Evolutionary conservation across 176 grass and related monocot genomes (phyloP).

Genomic region (Paspalum vaginatum): DNA sequence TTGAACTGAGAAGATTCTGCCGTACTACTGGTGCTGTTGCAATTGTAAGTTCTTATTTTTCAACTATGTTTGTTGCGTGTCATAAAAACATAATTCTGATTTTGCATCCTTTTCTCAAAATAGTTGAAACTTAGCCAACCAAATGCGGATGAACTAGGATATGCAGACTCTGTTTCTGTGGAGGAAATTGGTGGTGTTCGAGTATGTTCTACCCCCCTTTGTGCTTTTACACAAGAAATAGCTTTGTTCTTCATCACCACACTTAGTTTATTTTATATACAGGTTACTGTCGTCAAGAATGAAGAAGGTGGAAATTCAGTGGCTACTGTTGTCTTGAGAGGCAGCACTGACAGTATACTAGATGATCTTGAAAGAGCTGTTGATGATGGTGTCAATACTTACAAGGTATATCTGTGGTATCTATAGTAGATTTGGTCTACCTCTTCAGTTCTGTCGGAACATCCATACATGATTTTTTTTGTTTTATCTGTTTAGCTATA

Average conservation of each 20-base stretch:
- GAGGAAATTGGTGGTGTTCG: constrained; percentile 86
- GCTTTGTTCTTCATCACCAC: constrained; percentile 12
- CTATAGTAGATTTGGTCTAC: not conserved
- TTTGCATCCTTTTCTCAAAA: constrained; percentile 23
- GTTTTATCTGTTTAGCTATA: not conserved
- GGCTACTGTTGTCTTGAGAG: constrained; percentile 80
- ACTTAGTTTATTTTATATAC: constrained; percentile 20
- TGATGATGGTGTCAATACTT: constrained; percentile 96
- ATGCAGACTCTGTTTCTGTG: constrained; percentile 81
- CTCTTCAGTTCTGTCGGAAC: not conserved
- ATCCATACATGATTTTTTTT: not conserved
- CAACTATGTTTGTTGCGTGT: constrained; percentile 21
- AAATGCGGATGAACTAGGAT: constrained; percentile 80
- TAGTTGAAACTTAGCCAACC: constrained; percentile 86
- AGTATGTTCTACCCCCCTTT: constrained; percentile 52
- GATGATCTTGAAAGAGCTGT: constrained; percentile 97
- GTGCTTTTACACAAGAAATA: not conserved
- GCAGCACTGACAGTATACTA: constrained; percentile 92
- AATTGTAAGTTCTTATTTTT: constrained; percentile 58
- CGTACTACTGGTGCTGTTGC: constrained; percentile 83
- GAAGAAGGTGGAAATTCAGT: constrained; percentile 84
- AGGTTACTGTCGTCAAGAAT: constrained; percentile 90
- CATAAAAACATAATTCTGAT: constrained; percentile 12
- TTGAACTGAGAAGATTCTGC: constrained; percentile 89
- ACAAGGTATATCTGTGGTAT: constrained; percentile 60